Evolutionary conservation across 805 yeast species (phyloP), one percentile per base, ranked within the genome.

Genomic region (Teunomyces stri): DNA sequence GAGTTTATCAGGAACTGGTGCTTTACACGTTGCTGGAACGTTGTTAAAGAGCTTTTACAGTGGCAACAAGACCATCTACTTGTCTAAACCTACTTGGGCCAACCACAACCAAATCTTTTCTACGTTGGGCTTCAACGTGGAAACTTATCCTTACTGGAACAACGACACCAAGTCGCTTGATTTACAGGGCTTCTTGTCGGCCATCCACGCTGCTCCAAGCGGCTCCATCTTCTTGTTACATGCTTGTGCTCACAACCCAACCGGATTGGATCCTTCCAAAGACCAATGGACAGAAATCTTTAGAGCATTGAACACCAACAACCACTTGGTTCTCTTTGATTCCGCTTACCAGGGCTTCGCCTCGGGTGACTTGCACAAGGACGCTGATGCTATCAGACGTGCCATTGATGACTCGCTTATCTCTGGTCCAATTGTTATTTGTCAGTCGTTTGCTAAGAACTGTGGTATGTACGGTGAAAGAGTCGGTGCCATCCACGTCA

Each of bases 341-440:
- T 82, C 90, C 51, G 98, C 98, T 18, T 92, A 94, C 76, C 98
- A 92, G 73, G 99, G 99, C 4, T 92, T 92, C 65, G 96, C 98
- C 25, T 80, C 91, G 38, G 98, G 98, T 46, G 82, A 86, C 58
- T 78, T 89, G 56, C 84, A 78, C 53, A 77, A 80, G 50, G 99
- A 92, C 60, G 92, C 96, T 6, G 88, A 80, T 74, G 89, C 97
- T 20, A 82, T 86, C 47, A 76, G 90, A 55, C 70, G 75, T 43
- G 90, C 89, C 52, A 75, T 85, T 44, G 56, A 64, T 50, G 54
- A 61, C 46, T 62, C 64, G 40, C 45, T 49, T 12, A 53, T 70
- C 49, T 50, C 57, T 25, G 53, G 68, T 12, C 91, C 92, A 48
- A 68, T 87, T 46, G 60, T 89, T 28, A 79, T 92, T 48, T 90